phyloP scores from a whole-genome alignment of 306 rosid genomes.

The Glycine latifolia region DNA sequence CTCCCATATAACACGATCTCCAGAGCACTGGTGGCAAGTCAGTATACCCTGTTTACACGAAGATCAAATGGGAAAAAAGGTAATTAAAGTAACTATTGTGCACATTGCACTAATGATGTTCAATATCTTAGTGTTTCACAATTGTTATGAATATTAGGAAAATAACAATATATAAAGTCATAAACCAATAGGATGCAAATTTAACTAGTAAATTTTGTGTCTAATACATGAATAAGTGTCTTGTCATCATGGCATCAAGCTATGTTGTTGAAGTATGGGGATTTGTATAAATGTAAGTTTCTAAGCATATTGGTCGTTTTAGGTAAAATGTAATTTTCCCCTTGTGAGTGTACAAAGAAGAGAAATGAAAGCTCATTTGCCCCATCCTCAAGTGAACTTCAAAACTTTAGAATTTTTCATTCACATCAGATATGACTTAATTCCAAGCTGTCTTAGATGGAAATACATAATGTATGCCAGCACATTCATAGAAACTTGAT shows the following conservation, averaged over 20 bases:
- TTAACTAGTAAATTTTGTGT: neutral
- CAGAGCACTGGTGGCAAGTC: slow-evolving; percentile 87
- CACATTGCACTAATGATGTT: slow-evolving; percentile 26
- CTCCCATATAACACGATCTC: slow-evolving; percentile 96
- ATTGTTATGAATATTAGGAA: slow-evolving; percentile 8
- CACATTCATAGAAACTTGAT: slow-evolving; percentile 6
- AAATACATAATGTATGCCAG: neutral
- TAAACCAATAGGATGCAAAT: slow-evolving; percentile 8
- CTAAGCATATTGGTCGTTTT: neutral
- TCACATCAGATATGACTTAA: slow-evolving; percentile 15
- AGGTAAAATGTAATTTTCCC: slow-evolving; percentile 7
- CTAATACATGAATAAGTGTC: neutral
- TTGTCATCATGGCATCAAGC: slow-evolving; percentile 7
- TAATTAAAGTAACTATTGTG: slow-evolving; percentile 20
- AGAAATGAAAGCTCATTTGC: neutral
- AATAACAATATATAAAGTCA: slow-evolving; percentile 23
- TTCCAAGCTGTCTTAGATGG: slow-evolving; percentile 7
- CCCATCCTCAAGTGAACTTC: slow-evolving; percentile 4
- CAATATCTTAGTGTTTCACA: slow-evolving; percentile 16
- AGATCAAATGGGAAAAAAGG: slow-evolving; percentile 19
- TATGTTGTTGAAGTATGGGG: slow-evolving; percentile 1
- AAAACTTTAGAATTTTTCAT: neutral
- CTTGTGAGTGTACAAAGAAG: neutral
- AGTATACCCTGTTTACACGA: slow-evolving; percentile 71
- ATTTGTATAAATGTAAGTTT: neutral